phyloP scores from a whole-genome alignment of 192 early-diverging fungal species.

The Powellomyces hirtus region DNA sequence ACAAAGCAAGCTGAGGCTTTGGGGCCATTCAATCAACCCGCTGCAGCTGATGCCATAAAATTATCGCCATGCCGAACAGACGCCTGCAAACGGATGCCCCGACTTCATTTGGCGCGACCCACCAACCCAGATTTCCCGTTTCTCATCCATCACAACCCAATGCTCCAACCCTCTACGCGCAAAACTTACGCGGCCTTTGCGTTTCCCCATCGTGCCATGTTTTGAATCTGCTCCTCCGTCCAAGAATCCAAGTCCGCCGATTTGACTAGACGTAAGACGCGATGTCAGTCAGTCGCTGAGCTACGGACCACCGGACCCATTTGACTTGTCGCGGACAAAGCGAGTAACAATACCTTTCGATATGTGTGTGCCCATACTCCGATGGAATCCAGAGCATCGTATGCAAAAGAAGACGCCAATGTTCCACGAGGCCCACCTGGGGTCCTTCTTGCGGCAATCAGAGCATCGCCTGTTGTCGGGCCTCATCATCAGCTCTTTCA shows the following conservation, averaged over 20 bases:
- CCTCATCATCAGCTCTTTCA: constrained; percentile 68
- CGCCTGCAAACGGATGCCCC: neutral
- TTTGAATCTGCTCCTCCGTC: constrained; percentile 76
- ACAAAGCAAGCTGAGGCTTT: too few species aligned
- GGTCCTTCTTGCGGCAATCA: constrained; percentile 80
- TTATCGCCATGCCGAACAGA: too few species aligned
- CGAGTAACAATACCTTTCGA: too few species aligned
- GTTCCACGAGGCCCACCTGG: constrained; percentile 84
- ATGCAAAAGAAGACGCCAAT: constrained; percentile 94
- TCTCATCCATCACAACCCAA: too few species aligned
- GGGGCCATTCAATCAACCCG: too few species aligned
- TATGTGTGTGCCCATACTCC: constrained; percentile 82
- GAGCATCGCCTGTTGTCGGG: constrained; percentile 72
- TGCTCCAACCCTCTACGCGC: neutral
- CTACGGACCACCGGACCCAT: too few species aligned
- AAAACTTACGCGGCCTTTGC: constrained; percentile 58
- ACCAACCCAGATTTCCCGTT: too few species aligned
- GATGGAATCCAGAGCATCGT: constrained; percentile 80
- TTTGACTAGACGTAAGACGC: constrained; percentile 57
- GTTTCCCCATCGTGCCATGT: constrained; percentile 80
- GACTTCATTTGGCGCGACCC: too few species aligned
- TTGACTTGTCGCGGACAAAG: neutral
- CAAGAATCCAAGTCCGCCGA: constrained; percentile 80
- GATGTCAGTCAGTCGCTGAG: neutral
- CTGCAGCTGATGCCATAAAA: too few species aligned